Evolutionary conservation across 768 basidiomycete species (phyloP).

Genomic region (Podaxis sp.): DNA sequence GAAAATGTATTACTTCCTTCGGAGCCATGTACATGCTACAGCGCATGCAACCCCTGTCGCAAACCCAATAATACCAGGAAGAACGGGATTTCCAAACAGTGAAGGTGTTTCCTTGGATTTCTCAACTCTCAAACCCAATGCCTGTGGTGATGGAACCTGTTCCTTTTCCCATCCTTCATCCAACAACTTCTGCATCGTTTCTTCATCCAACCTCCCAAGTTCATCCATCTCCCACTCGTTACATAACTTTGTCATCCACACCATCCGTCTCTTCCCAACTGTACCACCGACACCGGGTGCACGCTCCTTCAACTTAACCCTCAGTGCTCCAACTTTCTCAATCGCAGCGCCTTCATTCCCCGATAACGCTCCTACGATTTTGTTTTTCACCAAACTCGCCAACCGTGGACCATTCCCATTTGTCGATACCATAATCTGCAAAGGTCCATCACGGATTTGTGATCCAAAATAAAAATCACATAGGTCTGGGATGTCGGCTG

Average conservation of each 20-base stretch:
- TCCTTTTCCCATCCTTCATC: conserved; percentile 85
- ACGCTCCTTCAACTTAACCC: conserved; percentile 69
- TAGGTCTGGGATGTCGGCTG: conserved; percentile 91
- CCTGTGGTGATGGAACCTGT: conserved; percentile 31
- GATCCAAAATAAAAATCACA: conserved; percentile 99
- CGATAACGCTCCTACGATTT: conserved; percentile 67
- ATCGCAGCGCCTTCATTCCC: conserved; percentile 75
- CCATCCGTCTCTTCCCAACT: conserved; percentile 79
- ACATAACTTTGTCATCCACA: conserved; percentile 88
- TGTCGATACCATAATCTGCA: conserved; percentile 96
- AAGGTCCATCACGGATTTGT: conserved; percentile 83
- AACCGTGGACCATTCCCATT: conserved; percentile 91
- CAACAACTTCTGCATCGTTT: conserved; percentile 60
- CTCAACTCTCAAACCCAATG: neutral
- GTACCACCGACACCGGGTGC: conserved; percentile 83
- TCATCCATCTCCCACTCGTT: conserved; percentile 85
- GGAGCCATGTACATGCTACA: neutral
- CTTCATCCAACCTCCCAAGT: conserved; percentile 67
- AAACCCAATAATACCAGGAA: conserved; percentile 10
- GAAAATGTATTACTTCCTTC: neutral
- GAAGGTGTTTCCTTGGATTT: neutral
- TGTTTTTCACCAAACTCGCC: conserved; percentile 76
- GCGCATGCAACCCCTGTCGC: neutral
- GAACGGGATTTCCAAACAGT: neutral
- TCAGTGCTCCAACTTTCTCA: conserved; percentile 71